Evolutionary conservation across 495 filamentous ascomycete genomes (phyloP), one percentile per base, ranked within the genome.

Genomic region (Penicillium waksmanii): DNA sequence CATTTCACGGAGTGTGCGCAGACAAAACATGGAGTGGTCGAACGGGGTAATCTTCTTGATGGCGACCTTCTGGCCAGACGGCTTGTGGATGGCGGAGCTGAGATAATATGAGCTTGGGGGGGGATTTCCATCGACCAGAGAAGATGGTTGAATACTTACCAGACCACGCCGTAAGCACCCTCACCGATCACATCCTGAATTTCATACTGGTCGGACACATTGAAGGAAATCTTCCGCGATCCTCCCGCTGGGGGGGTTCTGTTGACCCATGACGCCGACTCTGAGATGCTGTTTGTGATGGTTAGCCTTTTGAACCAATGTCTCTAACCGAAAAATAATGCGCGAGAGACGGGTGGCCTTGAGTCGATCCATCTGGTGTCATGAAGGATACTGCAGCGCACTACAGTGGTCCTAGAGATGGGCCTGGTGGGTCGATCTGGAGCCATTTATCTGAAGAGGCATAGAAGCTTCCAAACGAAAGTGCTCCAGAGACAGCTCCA

Each of bases 21-120:
- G 79, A 73, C 95, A 98, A 82, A 98, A 98, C 94, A 97, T 98
- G 67, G 92, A 97, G 71, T 98, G 94, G 65, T 98, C 95, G 77
- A 98, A 98, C 1, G 95, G 96, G 2, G 93, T 97, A 67, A 99
- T 99, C 84, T 99, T 99, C 82, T 99, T 99, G 80, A 99, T 99
- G 31, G 96, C 96, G 51, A 99, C 96, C 80, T 97, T 98, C 77
- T 99, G 96, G 62, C 92, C 88, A 3, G 96, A 98, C 5, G 96
- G 96, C 80, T 98, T 98, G 80, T 99, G 96, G 61, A 98, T 87
- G 27, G 96, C 96, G 50, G 96, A 99, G 79, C 93, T 97, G 63
- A n/a, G 27, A 60, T 58, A 17, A 36, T 73, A 64, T 76, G 60
- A 58, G 50, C 7, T 76, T 61, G 57, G 48, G 51, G 56, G 52